Conservation (phyloP, 116 monocot species). For the Posidonia oceanica region DNA sequence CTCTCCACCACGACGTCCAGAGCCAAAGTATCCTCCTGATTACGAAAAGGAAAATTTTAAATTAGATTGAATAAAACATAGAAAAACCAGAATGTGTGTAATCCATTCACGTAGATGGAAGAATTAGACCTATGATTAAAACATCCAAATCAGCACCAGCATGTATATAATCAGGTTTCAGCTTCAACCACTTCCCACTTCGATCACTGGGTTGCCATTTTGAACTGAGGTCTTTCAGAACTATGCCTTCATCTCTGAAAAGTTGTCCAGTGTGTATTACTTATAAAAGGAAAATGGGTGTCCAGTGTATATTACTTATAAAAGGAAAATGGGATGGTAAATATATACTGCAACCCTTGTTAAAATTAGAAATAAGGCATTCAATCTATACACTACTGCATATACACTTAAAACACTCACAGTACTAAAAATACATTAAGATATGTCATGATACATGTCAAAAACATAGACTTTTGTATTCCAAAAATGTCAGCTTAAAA, state of each 20-base stretch:
- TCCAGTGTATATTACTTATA: no score
- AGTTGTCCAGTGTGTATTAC: background rate
- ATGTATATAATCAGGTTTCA: slow-evolving; percentile 97
- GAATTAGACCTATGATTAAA: slow-evolving; percentile 73
- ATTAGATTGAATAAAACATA: background rate
- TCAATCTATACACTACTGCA: no score
- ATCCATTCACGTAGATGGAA: background rate
- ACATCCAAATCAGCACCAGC: slow-evolving; percentile 96
- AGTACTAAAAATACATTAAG: no score
- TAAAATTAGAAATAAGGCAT: no score
- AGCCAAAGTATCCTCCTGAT: slow-evolving; percentile 95
- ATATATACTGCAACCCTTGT: no score
- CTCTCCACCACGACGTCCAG: slow-evolving; percentile 95
- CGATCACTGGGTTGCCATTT: slow-evolving; percentile 97
- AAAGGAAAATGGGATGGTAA: no score
- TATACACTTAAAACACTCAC: no score
- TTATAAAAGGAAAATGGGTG: no score
- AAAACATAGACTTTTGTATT: no score
- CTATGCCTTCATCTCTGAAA: slow-evolving; percentile 85
- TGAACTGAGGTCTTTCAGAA: slow-evolving; percentile 87
- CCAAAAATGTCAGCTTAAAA: no score
- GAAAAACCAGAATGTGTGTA: background rate
- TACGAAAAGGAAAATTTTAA: slow-evolving; percentile 12
- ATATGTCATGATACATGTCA: no score
- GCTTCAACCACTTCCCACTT: slow-evolving; percentile 95